Percentiles rank a stretch among this genome's conserved stretches.
phyloP scores from a whole-genome alignment of 2,329 filamentous ascomycete species.

The Xylariaceae sp. region DNA sequence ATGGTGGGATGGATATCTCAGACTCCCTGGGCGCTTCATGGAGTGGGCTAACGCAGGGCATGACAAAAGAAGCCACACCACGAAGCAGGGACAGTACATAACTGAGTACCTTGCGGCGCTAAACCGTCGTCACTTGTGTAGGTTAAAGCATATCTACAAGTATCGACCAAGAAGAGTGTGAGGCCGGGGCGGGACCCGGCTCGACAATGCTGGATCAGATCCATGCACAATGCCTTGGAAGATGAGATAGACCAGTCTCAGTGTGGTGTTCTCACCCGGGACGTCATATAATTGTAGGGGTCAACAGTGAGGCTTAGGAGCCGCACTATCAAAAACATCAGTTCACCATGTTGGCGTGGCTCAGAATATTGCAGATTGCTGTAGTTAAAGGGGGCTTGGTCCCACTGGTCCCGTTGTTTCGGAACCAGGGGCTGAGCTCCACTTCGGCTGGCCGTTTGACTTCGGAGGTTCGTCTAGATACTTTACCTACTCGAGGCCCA shows the following conservation, averaged over 20 bases:
- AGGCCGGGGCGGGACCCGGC: no score
- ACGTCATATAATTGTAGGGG: conserved; percentile 7
- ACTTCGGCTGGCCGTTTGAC: conserved; percentile 6
- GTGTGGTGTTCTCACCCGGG: no score
- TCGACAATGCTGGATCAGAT: no score
- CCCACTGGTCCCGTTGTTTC: conserved; percentile 14
- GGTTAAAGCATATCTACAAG: not conserved
- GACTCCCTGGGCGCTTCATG: not conserved
- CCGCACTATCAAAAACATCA: not conserved
- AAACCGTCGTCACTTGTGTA: not conserved
- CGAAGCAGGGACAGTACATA: conserved; percentile 2
- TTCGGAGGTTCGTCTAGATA: conserved; percentile 9
- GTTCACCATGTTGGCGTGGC: conserved; percentile 6
- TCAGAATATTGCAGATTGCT: no score
- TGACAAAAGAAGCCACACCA: not conserved
- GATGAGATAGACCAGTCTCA: no score
- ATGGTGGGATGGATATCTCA: not conserved
- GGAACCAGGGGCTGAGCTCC: conserved; percentile 5
- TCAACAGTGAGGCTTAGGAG: conserved; percentile 1
- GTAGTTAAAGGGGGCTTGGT: conserved; percentile 4
- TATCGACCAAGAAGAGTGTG: no score
- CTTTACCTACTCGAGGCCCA: no score
- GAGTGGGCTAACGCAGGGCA: not conserved
- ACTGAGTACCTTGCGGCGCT: no score
- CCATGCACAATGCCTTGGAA: no score